These are phyloP conservation scores for Mycosphaerella arachidis DNA, from an alignment of 2,329 filamentous ascomycete species.

Conservation along the genomic window DNA sequence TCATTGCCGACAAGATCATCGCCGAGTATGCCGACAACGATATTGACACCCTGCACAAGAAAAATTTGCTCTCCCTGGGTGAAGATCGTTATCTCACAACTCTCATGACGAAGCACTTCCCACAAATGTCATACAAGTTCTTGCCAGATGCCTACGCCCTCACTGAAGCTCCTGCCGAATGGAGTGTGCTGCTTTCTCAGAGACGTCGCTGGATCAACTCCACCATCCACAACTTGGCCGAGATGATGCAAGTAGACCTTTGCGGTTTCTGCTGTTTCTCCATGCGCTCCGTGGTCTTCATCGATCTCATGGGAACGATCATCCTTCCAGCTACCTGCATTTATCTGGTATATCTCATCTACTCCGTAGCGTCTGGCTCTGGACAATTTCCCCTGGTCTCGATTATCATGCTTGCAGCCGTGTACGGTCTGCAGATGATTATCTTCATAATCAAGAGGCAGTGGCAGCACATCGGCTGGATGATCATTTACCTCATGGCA, in stretches of 20 bases:
- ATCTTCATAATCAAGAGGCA: conserved; percentile 96
- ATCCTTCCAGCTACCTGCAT: conserved; percentile 86
- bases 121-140: conserved; percentile 93
- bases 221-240: conserved; percentile 91
- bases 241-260: conserved; percentile 85
- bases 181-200: conserved; percentile 92
- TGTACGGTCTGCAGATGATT: conserved; percentile 91
- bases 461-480: conserved; percentile 99
- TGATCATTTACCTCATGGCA: conserved; percentile 96
- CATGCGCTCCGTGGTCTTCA: conserved; percentile 96
- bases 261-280: conserved; percentile 99
- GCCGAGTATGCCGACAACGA: conserved; percentile 82
- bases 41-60: conserved; percentile 90
- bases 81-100: conserved; percentile 97
- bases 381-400: conserved; percentile 84
- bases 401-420: conserved; percentile 79
- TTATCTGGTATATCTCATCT: conserved; percentile 85
- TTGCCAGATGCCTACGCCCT: conserved; percentile 87
- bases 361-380: conserved; percentile 61
- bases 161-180: conserved; percentile 89
- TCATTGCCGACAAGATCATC: conserved; percentile 86
- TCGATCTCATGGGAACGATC: conserved; percentile 87
- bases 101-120: conserved; percentile 97
- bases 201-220: conserved; percentile 99
- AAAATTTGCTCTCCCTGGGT: conserved; percentile 88